phyloP scores from a whole-genome alignment of 768 basidiomycete genomes.

The Naematelia aurantialba region DNA sequence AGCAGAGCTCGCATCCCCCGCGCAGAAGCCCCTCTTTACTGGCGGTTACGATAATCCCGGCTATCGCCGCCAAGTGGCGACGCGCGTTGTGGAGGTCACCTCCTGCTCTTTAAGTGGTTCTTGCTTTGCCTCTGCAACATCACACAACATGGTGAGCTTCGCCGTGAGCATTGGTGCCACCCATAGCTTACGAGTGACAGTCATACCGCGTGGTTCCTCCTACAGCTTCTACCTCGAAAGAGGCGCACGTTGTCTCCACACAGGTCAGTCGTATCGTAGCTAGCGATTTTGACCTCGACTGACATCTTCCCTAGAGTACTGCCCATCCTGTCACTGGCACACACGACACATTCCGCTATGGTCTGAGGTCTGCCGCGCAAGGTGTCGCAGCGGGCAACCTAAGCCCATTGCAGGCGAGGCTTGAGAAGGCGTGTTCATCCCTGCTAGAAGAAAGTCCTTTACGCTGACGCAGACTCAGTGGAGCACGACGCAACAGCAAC shows the following conservation, averaged over 20 bases:
- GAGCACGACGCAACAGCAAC: slow-evolving; percentile 85
- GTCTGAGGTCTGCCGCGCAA: slow-evolving; percentile 72
- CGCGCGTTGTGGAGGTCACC: not conserved
- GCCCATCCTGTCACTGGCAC: slow-evolving; percentile 62
- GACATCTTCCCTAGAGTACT: slow-evolving; percentile 28
- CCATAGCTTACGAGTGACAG: not conserved
- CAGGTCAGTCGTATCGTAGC: slow-evolving; percentile 34
- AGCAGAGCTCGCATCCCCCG: no score
- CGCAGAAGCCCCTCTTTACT: not conserved
- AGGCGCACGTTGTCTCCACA: slow-evolving; percentile 35
- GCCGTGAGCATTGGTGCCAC: not conserved
- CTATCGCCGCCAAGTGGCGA: not conserved
- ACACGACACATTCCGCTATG: slow-evolving; percentile 83
- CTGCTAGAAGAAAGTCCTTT: not conserved
- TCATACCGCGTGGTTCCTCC: slow-evolving; percentile 4
- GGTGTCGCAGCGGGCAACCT: slow-evolving; percentile 60
- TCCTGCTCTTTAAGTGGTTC: not conserved
- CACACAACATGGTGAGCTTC: not conserved
- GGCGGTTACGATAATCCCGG: not conserved
- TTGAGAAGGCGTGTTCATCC: slow-evolving; percentile 64
- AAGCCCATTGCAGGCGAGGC: slow-evolving; percentile 62
- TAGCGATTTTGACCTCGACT: not conserved
- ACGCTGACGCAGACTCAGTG: slow-evolving; percentile 59
- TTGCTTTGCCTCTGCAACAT: not conserved
- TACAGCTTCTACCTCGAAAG: slow-evolving; percentile 27